Conservation (phyloP, 164 flowering plant species). For the Nymphaea thermarum region DNA sequence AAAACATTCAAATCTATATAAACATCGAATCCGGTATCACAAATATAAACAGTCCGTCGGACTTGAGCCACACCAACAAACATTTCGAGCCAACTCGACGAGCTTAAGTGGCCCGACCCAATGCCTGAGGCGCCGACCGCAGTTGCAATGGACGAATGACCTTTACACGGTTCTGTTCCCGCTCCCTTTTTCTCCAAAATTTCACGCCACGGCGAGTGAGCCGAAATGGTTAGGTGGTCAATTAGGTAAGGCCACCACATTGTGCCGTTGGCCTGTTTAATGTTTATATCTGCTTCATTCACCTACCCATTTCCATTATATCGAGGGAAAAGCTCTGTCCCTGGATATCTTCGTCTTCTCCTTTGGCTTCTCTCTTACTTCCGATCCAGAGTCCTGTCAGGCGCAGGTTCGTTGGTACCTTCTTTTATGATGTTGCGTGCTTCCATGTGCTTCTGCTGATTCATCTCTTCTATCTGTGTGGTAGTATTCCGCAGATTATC, state of each 20-base stretch:
- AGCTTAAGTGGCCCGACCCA: too few species aligned
- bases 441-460: background rate
- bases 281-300: background rate
- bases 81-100: too few species aligned
- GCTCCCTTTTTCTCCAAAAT: too few species aligned
- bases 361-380: background rate
- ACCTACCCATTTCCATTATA: background rate
- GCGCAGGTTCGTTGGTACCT: background rate
- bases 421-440: background rate
- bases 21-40: too few species aligned
- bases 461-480: background rate
- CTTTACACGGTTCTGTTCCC: too few species aligned
- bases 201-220: background rate
- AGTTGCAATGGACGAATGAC: too few species aligned
- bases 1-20: too few species aligned
- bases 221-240: background rate
- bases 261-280: background rate
- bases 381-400: background rate
- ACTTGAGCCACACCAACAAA: too few species aligned
- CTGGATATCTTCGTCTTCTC: too few species aligned
- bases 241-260: background rate
- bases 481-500: background rate
- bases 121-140: too few species aligned
- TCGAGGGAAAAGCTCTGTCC: background rate
- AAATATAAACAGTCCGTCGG: too few species aligned